phyloP scores from a whole-genome alignment of 2,329 filamentous ascomycete species.

The Dothideomycetidae sp. region DNA sequence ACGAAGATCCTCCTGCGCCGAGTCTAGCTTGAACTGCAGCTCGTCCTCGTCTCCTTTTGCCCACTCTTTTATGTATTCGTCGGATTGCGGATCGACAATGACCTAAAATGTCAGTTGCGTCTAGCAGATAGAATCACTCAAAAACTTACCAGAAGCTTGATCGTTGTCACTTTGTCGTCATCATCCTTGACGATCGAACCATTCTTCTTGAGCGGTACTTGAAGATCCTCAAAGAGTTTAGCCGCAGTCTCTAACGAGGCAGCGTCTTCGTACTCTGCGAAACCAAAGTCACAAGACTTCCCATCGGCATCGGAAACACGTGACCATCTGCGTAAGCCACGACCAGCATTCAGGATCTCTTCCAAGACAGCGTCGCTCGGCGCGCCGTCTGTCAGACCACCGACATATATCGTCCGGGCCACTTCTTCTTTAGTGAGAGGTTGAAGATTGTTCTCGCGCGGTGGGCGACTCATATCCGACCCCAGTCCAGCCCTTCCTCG shows the following conservation, averaged over 20 bases:
- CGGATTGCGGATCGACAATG: constrained; percentile 61
- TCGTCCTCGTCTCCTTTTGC: constrained; percentile 47
- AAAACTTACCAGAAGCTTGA: constrained; percentile 25
- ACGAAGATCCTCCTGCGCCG: constrained; percentile 49
- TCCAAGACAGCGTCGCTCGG: constrained; percentile 68
- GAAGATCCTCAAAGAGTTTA: constrained; percentile 67
- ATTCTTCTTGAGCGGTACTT: constrained; percentile 70
- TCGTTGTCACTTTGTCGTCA: constrained; percentile 24
- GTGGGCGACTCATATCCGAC: constrained; percentile 31
- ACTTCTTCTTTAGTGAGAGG: constrained; percentile 85
- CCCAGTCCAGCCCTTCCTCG: constrained; percentile 43
- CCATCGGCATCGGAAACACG: constrained; percentile 62
- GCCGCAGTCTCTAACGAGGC: constrained; percentile 76
- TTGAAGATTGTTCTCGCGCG: constrained; percentile 54
- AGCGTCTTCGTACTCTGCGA: constrained; percentile 86
- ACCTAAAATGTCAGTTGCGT: neutral
- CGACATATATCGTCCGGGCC: constrained; percentile 77
- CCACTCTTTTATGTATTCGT: constrained; percentile 75
- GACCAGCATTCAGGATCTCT: constrained; percentile 60
- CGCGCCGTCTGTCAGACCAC: constrained; percentile 66
- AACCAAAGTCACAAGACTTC: constrained; percentile 78
- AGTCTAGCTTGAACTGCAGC: constrained; percentile 53
- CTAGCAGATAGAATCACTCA: constrained; percentile 23
- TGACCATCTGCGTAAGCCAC: constrained; percentile 73
- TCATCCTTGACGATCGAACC: constrained; percentile 28